Conservation (phyloP, 129 eudicot genomes). For the Flaveria sonorensis region DNA sequence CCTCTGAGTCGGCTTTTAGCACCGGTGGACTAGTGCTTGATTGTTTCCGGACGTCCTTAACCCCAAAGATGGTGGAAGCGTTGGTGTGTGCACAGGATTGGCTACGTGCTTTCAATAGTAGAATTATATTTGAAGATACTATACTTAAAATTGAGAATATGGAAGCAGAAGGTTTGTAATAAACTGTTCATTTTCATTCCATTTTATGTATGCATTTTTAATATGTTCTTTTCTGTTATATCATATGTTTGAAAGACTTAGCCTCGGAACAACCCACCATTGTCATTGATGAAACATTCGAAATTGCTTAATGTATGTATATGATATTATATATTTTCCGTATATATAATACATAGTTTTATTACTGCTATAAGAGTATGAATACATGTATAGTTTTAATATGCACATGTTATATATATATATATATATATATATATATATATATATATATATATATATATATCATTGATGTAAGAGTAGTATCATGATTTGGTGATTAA, state of each 20-base stretch:
- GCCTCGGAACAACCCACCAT: constrained; percentile 33
- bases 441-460: too few species aligned
- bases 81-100: constrained; percentile 3
- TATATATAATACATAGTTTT: too few species aligned
- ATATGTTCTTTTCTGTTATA: not conserved
- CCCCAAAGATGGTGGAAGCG: not conserved
- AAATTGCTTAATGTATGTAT: too few species aligned
- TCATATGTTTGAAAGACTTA: not conserved
- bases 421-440: too few species aligned
- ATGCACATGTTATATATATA: too few species aligned
- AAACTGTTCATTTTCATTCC: not conserved
- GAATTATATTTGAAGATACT: not conserved
- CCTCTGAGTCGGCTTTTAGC: not conserved
- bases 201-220: not conserved
- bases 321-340: too few species aligned
- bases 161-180: not conserved
- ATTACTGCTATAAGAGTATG: too few species aligned
- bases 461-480: too few species aligned
- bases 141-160: not conserved
- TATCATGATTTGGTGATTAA: too few species aligned
- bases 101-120: not conserved
- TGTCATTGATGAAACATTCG: not conserved
- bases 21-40: not conserved
- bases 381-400: too few species aligned
- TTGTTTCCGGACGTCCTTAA: not conserved